These are phyloP conservation scores for Fusarium tupiense DNA, from an alignment of 2,329 filamentous ascomycete species.

Conservation along the genomic window DNA sequence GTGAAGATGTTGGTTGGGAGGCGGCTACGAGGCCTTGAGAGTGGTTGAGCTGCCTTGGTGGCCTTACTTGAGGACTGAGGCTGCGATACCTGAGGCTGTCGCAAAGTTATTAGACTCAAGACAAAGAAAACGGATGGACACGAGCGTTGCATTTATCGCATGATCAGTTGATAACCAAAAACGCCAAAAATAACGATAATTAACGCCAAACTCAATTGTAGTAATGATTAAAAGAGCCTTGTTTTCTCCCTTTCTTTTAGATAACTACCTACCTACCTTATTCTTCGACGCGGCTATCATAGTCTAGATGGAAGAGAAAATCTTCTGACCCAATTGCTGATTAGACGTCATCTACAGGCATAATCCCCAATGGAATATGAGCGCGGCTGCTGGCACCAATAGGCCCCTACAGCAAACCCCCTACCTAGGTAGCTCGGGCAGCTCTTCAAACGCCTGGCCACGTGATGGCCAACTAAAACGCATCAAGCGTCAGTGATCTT, in stretches of 20 bases:
- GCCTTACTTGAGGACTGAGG: neutral
- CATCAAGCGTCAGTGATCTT: constrained; percentile 11
- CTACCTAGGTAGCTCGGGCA: neutral
- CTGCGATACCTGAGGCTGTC: neutral
- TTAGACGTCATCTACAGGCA: constrained; percentile 31
- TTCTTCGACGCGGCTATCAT: constrained; percentile 6
- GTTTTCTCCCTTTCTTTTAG: neutral
- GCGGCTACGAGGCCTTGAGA: constrained; percentile 48
- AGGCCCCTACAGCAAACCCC: neutral
- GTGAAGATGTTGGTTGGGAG: constrained; percentile 23
- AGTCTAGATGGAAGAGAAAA: neutral
- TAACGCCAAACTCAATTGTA: neutral
- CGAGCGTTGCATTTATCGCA: constrained; percentile 5
- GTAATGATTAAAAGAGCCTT: neutral
- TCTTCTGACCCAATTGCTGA: neutral
- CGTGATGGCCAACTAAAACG: constrained; percentile 24
- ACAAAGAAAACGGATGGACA: constrained; percentile 1
- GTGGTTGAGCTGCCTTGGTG: neutral
- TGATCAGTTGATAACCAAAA: neutral
- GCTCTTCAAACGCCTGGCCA: constrained; percentile 36
- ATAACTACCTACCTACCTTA: neutral
- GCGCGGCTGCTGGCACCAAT: constrained; percentile 33
- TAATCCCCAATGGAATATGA: constrained; percentile 3
- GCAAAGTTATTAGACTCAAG: constrained; percentile 16
- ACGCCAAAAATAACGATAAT: neutral